Base-by-base conservation (phyloP, 805 yeast species). In the Kodamaea sagamina region DNA sequence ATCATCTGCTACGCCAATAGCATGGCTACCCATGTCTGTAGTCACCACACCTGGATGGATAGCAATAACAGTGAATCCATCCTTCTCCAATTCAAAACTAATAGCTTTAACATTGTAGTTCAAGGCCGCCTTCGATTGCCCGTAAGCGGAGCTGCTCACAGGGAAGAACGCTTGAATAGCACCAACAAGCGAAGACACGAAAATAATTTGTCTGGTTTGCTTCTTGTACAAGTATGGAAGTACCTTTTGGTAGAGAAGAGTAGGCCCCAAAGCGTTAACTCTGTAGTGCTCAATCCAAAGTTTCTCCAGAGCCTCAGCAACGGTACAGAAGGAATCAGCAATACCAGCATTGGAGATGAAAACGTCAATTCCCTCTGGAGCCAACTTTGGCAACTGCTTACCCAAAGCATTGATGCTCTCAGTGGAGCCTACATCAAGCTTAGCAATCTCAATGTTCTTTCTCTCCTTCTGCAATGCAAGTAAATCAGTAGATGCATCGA, bases 21-120 rank as follows among this genome's bases (percentile, higher is more conserved):
- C 47, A 13, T 16, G 31, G 3, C 24, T 41, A 4, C 57, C 62
- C 63, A 62, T 58, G 37, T 70, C 74, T 26, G 68, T 65, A n/a
- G 41, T n/a, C 10, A 71, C 73, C 8, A 58, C 26, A 28, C 76
- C 75, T 0, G 77, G 77, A 40, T 67, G 68, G 10, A 68, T 10
- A 9, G 68, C 49, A 16, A 65, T 47, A 31, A 62, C 55, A 8
- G 52, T 58, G 43, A 57, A 63, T 1, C 55, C 62, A 27, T 61
- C 57, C 18, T 32, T 21, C 1, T 17, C 46, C 25, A 57, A 40
- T 40, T 68, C 71, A 24, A 16, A 11, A 29, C 61, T 48, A 28
- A 68, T 27, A 15, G 57, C 55, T 31, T 48, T 55, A 9, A 52
- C 52, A 11, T 60, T 46, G 50, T 53, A 61, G 55, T 68, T 67